Conservation (phyloP, 306 rosid genomes). For the Vachellia pachyceras region DNA sequence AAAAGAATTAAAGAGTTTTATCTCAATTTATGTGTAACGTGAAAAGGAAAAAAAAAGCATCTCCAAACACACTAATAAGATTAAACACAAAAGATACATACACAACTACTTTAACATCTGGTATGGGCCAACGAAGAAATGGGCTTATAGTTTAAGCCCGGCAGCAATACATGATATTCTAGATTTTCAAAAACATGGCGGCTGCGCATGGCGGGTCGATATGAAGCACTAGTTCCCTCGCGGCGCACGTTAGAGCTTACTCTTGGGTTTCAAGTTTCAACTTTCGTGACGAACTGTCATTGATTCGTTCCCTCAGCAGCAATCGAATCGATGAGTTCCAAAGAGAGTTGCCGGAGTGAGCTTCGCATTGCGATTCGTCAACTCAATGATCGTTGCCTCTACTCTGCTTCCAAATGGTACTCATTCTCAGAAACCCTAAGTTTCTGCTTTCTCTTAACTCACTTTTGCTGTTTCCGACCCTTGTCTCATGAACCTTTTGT, state of each 20-base stretch:
- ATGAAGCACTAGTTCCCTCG: neutral
- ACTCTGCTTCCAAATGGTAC: constrained; percentile 90
- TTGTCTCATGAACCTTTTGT: neutral
- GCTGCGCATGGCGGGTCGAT: neutral
- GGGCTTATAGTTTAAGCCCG: neutral
- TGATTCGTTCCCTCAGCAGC: neutral
- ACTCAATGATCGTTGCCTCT: constrained; percentile 83
- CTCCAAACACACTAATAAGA: too few relatives aligned
- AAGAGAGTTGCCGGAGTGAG: constrained; percentile 80
- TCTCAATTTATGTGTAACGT: too few relatives aligned
- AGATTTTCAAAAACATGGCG: neutral
- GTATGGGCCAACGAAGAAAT: neutral
- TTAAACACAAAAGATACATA: too few relatives aligned
- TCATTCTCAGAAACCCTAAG: constrained; percentile 26
- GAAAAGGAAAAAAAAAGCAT: too few relatives aligned
- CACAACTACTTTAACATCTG: too few relatives aligned
- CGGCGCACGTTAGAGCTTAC: neutral
- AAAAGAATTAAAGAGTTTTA: too few relatives aligned
- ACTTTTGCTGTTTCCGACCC: too few relatives aligned
- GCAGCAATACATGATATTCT: neutral
- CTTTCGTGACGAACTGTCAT: neutral
- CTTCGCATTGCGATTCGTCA: constrained; percentile 91
- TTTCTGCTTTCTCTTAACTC: constrained; percentile 28
- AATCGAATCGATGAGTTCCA: constrained; percentile 62
- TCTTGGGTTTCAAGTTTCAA: neutral